A percentile compares a stretch with the other conserved stretches of the same genome.
Conservation (phyloP, 768 basidiomycete species). For the Tulasnella calospora region DNA sequence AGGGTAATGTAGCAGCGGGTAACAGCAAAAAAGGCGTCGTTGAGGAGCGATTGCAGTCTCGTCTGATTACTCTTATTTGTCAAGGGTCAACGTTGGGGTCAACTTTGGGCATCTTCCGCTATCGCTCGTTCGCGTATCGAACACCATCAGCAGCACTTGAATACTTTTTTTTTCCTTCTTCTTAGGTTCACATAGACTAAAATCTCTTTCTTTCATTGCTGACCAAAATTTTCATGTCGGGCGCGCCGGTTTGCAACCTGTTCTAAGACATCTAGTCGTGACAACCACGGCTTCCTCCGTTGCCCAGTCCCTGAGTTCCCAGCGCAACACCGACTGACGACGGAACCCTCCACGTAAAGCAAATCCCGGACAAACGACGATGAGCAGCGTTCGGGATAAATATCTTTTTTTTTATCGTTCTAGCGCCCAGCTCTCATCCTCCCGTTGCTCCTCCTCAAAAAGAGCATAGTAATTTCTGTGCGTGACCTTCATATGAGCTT, state of each 20-base stretch:
- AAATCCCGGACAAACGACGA: neutral
- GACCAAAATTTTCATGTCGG: neutral
- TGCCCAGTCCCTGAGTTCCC: slow-evolving; percentile 4
- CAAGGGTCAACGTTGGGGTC: neutral
- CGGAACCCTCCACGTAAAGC: neutral
- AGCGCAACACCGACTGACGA: neutral
- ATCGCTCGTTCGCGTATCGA: neutral
- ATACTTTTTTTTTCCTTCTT: neutral
- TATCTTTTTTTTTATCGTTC: neutral
- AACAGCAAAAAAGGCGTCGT: slow-evolving; percentile 9
- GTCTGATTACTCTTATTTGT: neutral
- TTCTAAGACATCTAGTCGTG: neutral
- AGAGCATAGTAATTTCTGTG: neutral
- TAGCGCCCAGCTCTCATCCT: neutral
- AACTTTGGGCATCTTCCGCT: neutral
- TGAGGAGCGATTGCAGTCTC: neutral
- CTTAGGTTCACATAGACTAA: neutral
- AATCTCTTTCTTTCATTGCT: neutral
- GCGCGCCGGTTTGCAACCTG: neutral
- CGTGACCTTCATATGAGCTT: neutral
- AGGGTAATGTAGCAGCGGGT: neutral
- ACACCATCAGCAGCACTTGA: neutral
- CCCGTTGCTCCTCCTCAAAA: too few relatives aligned
- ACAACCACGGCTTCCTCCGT: neutral
- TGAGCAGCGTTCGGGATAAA: neutral